A percentile compares a stretch with the other conserved stretches of the same genome.
These are phyloP conservation scores for Cymbopogon flexuosus DNA, from an alignment of 202 grass and related monocot species.

Conservation along the genomic window DNA sequence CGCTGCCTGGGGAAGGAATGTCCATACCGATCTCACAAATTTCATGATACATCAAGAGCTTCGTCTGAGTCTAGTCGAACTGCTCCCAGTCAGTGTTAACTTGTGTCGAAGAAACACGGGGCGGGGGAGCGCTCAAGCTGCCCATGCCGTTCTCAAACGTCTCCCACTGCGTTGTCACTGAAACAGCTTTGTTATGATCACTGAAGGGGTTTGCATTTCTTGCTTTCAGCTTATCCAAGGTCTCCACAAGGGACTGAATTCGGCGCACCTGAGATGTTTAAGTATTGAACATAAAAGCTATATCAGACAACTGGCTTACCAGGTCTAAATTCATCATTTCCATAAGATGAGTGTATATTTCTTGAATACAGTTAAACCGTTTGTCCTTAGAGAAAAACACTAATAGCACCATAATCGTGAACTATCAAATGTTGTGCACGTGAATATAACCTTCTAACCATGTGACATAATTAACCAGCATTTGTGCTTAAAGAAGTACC, in stretches of 20 bases:
- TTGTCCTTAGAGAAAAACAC: background rate
- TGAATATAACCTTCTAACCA: background rate
- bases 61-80: slow-evolving; percentile 47
- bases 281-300: background rate
- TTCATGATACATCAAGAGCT: slow-evolving; percentile 26
- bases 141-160: slow-evolving; percentile 65
- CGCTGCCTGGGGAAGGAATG: slow-evolving; percentile 3
- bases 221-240: slow-evolving; percentile 69
- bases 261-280: slow-evolving; percentile 52
- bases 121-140: slow-evolving; percentile 54
- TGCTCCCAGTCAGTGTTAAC: slow-evolving; percentile 62
- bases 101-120: slow-evolving; percentile 38
- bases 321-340: background rate
- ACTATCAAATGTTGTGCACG: background rate
- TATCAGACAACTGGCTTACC: background rate
- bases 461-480: background rate
- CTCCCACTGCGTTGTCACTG: slow-evolving; percentile 73
- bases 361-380: background rate
- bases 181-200: slow-evolving; percentile 44
- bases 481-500: background rate
- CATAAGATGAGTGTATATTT: background rate
- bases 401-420: background rate
- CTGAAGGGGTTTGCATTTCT: slow-evolving; percentile 69
- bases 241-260: slow-evolving; percentile 73
- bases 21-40: slow-evolving; percentile 13